These are phyloP conservation scores for Candida vaughaniae DNA, from an alignment of 805 yeast genomes.

Conservation along the genomic window DNA sequence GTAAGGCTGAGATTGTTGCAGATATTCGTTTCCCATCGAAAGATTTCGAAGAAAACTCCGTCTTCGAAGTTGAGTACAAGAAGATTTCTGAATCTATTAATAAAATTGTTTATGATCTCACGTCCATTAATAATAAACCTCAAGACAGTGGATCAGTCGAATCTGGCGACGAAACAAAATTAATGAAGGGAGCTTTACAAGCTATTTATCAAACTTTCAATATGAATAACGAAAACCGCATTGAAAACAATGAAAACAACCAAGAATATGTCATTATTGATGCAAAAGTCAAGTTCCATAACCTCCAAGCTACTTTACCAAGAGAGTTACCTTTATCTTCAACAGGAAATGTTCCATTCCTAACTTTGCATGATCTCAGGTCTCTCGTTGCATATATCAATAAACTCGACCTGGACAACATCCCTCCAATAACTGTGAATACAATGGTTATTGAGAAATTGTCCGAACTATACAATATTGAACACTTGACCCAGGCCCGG, in stretches of 20 bases:
- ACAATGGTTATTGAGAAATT: conserved; percentile 41
- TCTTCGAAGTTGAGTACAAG: conserved; percentile 18
- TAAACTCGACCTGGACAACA: conserved; percentile 20
- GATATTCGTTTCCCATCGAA: conserved; percentile 70
- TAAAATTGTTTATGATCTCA: conserved; percentile 26
- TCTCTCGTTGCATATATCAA: conserved; percentile 64
- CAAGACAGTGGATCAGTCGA: conserved; percentile 2
- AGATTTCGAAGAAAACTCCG: conserved; percentile 20
- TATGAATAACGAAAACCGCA: conserved; percentile 7
- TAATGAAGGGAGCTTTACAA: conserved; percentile 39
- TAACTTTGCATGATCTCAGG: conserved; percentile 58
- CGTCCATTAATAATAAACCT: conserved; percentile 15
- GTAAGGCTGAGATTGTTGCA: conserved; percentile 66
- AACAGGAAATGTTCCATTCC: conserved; percentile 51
- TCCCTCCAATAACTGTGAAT: conserved; percentile 33
- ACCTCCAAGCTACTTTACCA: conserved; percentile 57
- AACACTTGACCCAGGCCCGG: conserved; percentile 41
- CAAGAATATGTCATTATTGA: conserved; percentile 64
- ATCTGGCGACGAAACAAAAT: conserved; percentile 19
- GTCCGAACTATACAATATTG: conserved; percentile 36
- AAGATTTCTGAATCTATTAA: conserved; percentile 26
- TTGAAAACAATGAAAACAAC: conserved; percentile 8
- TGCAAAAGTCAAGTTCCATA: conserved; percentile 61
- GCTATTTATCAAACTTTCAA: conserved; percentile 43
- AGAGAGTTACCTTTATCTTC: conserved; percentile 49